Conservation (phyloP, 805 yeast species). For the Diddensiella caesifluorescens region DNA sequence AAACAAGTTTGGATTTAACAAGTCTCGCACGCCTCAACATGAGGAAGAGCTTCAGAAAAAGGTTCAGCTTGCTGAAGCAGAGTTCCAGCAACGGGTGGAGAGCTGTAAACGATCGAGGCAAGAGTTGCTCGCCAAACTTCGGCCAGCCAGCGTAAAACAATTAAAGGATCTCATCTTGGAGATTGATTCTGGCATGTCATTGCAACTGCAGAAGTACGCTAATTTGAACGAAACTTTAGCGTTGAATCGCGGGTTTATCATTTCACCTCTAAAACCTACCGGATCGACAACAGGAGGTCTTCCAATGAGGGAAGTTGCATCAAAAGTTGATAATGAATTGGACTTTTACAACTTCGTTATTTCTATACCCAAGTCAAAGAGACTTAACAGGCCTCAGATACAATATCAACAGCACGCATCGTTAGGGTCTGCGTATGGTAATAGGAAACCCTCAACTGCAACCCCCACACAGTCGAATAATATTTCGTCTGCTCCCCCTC, state of each 20-base stretch:
- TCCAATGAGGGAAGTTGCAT: constrained; percentile 76
- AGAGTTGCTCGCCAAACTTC: constrained; percentile 61
- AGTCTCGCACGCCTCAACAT: constrained; percentile 71
- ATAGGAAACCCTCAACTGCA: constrained; percentile 8
- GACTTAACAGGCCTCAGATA: constrained; percentile 32
- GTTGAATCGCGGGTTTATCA: constrained; percentile 77
- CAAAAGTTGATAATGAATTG: constrained; percentile 74
- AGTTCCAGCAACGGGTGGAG: constrained; percentile 72
- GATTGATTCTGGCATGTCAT: constrained; percentile 81
- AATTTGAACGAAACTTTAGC: constrained; percentile 79
- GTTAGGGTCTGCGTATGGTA: constrained; percentile 20
- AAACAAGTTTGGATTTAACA: constrained; percentile 73
- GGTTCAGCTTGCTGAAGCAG: constrained; percentile 79
- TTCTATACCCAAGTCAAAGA: constrained; percentile 26
- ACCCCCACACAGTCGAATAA: constrained; percentile 1
- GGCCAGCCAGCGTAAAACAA: constrained; percentile 71
- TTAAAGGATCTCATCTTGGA: constrained; percentile 76
- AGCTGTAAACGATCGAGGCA: constrained; percentile 67
- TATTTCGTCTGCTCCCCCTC: constrained; percentile 5
- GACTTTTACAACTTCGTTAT: constrained; percentile 69
- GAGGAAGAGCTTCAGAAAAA: constrained; percentile 84
- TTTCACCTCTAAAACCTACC: constrained; percentile 60
- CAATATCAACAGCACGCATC: constrained; percentile 32
- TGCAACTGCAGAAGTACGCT: constrained; percentile 84
- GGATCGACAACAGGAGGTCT: constrained; percentile 40